Evolutionary conservation across 2,329 filamentous ascomycete species (phyloP), one percentile per base, ranked within the genome.

Genomic region (Apiospora pterosperma): DNA sequence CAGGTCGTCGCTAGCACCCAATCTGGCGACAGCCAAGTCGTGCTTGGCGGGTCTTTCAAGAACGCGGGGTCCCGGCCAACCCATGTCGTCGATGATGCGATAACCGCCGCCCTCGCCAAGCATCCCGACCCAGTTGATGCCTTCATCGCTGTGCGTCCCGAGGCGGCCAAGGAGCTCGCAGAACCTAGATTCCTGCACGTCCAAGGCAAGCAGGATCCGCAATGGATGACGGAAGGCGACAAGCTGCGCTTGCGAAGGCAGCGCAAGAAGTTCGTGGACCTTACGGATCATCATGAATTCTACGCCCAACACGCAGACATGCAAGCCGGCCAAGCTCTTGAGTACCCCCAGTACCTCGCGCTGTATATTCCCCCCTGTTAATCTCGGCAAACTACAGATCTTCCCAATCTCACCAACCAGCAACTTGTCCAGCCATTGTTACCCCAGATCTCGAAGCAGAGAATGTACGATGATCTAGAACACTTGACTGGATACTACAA

Each of bases 191-290:
- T 90, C 28, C 85, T 92, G 66, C 88, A 91, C 76, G 77, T 90
- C 31, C 81, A 81, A n/a, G 87, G 86, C 12, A 85, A 85, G 62
- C 82, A 88, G 68, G 87, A 59, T 52, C 66, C 85, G 36, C 78
- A 81, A 79, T 90, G 87, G 85, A 84, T 91, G 55, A 89, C 86
- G 0, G 88, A 91, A 64, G 64, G 90, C 42, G 87, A 92, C 76
- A 93, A 92, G 78, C 89, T 90, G 85, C 83, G 82, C 66, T 78
- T 92, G 59, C 85, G 88, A 70, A 80, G 87, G 70, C 85, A 88
- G 74, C 87, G 88, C 66, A 82, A 85, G 70, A 90, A 88, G 74
- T 92, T 92, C 79, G 89, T 91, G 79, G 90, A 93, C 76, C 87
- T 92, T 68, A 92, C 90, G 14, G 83, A 89, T 65, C 84, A 85